These are phyloP conservation scores for Leccinum huronense DNA, from an alignment of 1,284 basidiomycete species.

Conservation along the genomic window DNA sequence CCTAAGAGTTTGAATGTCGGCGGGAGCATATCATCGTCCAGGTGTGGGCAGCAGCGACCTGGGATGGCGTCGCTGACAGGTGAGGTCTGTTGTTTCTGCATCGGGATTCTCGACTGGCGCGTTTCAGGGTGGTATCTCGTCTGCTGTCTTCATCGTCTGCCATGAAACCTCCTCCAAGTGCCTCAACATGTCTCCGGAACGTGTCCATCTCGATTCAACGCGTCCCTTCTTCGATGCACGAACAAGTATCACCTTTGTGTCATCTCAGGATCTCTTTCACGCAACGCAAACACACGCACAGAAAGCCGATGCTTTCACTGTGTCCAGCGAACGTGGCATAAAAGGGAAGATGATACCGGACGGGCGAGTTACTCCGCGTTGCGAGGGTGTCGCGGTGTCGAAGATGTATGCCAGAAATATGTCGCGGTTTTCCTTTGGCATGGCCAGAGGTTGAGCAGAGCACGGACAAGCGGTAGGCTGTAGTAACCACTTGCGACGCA, in stretches of 20 bases:
- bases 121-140: conserved; percentile 12
- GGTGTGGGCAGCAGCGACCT: conserved; percentile 18
- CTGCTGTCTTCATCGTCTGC: conserved; percentile 17
- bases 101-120: conserved; percentile 6
- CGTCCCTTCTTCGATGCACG: conserved; percentile 15
- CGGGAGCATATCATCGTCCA: conserved; percentile 25
- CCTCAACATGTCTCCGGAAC: conserved; percentile 31
- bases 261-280: conserved; percentile 33
- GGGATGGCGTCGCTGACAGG: conserved; percentile 20
- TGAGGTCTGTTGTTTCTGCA: conserved; percentile 2
- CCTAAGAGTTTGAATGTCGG: conserved; percentile 30
- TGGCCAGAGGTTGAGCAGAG: conserved; percentile 22
- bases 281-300: conserved; percentile 23
- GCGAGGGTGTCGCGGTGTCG: conserved; percentile 10
- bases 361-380: conserved; percentile 23
- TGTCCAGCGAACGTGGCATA: conserved; percentile 11
- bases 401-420: conserved; percentile 30
- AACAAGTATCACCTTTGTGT: conserved; percentile 28
- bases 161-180: conserved; percentile 22
- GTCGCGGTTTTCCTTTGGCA: conserved; percentile 21
- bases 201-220: conserved; percentile 19
- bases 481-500: conserved; percentile 7
- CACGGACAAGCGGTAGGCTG: conserved; percentile 22
- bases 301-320: conserved; percentile 32
- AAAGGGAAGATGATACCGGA: conserved; percentile 31